A percentile compares a stretch with the other conserved stretches of the same genome.
These are phyloP conservation scores for Cucumis melo DNA, from an alignment of 306 rosid species.

Conservation along the genomic window DNA sequence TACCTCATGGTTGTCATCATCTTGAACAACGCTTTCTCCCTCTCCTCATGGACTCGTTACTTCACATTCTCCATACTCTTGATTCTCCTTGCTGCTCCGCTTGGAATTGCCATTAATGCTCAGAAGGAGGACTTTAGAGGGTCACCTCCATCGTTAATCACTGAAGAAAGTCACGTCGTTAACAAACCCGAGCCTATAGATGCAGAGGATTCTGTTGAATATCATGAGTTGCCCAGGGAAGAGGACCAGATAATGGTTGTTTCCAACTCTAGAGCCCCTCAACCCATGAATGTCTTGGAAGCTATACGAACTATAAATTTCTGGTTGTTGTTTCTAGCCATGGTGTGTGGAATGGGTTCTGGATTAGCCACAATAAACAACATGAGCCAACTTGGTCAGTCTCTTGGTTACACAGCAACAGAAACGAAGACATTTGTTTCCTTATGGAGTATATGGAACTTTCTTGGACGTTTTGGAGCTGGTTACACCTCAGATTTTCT, in stretches of 20 bases:
- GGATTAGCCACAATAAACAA: conserved; percentile 69
- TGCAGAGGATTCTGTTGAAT: conserved; percentile 14
- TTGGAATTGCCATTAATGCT: conserved; percentile 50
- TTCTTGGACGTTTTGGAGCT: conserved; percentile 83
- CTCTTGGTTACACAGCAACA: conserved; percentile 50
- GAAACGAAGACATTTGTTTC: conserved; percentile 59
- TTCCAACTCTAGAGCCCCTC: conserved; percentile 11
- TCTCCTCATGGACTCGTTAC: conserved; percentile 35
- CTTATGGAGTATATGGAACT: conserved; percentile 89
- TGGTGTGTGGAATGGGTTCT: conserved; percentile 77
- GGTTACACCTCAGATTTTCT: conserved; percentile 66
- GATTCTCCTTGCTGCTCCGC: conserved; percentile 43
- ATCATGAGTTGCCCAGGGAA: conserved; percentile 30
- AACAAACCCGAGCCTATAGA: neutral
- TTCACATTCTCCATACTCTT: conserved; percentile 30
- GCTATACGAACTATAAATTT: conserved; percentile 54
- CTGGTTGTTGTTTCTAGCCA: conserved; percentile 66
- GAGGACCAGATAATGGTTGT: conserved; percentile 14
- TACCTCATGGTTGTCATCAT: conserved; percentile 54
- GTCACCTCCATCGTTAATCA: neutral
- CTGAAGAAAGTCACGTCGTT: conserved; percentile 13
- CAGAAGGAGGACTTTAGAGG: conserved; percentile 24
- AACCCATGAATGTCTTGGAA: conserved; percentile 32
- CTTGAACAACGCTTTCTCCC: conserved; percentile 26
- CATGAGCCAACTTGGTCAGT: conserved; percentile 75